phyloP scores from a whole-genome alignment of 176 grass and related monocot species.

The Calamus simplicifolius region DNA sequence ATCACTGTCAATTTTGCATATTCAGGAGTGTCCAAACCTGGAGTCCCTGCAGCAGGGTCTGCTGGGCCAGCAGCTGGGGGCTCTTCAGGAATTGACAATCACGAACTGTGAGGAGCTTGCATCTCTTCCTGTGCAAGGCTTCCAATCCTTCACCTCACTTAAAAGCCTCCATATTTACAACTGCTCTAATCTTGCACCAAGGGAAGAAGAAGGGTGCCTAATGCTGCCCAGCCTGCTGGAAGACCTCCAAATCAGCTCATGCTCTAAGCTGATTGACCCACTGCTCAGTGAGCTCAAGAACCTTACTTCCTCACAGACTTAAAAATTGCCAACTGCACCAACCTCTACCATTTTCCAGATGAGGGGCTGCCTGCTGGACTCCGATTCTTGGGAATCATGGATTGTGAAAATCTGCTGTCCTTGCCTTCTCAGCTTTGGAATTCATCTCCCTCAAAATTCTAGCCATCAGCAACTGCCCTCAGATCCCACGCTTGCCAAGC shows the following conservation, averaged over 20 bases:
- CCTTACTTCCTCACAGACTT: constrained; percentile 31
- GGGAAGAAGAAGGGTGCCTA: constrained; percentile 13
- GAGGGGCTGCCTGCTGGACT: constrained; percentile 34
- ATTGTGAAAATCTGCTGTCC: constrained; percentile 30
- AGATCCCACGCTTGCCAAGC: constrained; percentile 37
- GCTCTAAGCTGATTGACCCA: constrained; percentile 39
- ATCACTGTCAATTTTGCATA: constrained; percentile 37
- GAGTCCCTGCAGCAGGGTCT: constrained; percentile 46
- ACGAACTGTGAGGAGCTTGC: constrained; percentile 34
- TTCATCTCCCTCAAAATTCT: constrained; percentile 27
- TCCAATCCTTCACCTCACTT: constrained; percentile 32
- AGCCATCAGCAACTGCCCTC: constrained; percentile 40
- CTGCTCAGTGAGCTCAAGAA: constrained; percentile 40
- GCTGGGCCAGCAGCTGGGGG: constrained; percentile 31
- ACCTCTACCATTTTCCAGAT: constrained; percentile 41
- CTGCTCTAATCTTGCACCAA: constrained; percentile 33
- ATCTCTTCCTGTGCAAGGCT: constrained; percentile 40
- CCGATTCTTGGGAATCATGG: constrained; percentile 37
- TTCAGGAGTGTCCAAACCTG: constrained; percentile 48
- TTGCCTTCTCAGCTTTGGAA: constrained; percentile 44
- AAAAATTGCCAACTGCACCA: constrained; percentile 25
- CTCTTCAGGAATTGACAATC: constrained; percentile 42
- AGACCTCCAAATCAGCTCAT: constrained; percentile 49
- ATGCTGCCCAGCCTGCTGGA: constrained; percentile 38
- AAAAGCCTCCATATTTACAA: constrained; percentile 53